phyloP scores from a whole-genome alignment of 2,329 filamentous ascomycete species.

The Scytalidium sp. region DNA sequence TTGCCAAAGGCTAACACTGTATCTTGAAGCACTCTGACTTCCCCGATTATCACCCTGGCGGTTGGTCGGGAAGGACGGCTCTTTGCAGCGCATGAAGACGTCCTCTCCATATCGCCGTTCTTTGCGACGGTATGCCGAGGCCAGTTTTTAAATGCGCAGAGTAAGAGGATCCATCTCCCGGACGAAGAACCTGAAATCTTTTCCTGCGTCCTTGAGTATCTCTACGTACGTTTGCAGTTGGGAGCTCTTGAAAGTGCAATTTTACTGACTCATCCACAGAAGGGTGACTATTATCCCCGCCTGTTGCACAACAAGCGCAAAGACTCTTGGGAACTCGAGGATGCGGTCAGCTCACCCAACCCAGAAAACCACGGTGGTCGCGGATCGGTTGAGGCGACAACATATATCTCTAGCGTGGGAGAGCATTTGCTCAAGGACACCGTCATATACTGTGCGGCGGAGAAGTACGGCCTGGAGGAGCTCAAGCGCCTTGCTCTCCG shows the following conservation, averaged over 20 bases:
- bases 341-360: conserved; percentile 22
- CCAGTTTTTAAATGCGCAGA: conserved; percentile 57
- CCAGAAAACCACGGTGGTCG: conserved; percentile 48
- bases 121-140: conserved; percentile 65
- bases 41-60: conserved; percentile 74
- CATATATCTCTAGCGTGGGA: conserved; percentile 64
- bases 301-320: conserved; percentile 78
- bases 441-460: conserved; percentile 84
- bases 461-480: conserved; percentile 79
- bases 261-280: conserved; percentile 50
- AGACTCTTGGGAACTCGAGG: conserved; percentile 80
- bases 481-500: conserved; percentile 80
- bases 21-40: conserved; percentile 50
- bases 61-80: conserved; percentile 80
- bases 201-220: conserved; percentile 83
- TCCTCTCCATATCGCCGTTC: conserved; percentile 75
- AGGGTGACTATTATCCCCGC: conserved; percentile 87
- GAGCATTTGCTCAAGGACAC: conserved; percentile 81
- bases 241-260: not conserved
- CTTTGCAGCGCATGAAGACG: conserved; percentile 87
- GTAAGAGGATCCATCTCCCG: conserved; percentile 74
- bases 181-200: conserved; percentile 90
- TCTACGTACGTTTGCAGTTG: conserved; percentile 45
- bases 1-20: not conserved
- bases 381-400: conserved; percentile 61